Evolutionary conservation across 2,329 filamentous ascomycete species (phyloP).

Genomic region (Talaromyces sp.): DNA sequence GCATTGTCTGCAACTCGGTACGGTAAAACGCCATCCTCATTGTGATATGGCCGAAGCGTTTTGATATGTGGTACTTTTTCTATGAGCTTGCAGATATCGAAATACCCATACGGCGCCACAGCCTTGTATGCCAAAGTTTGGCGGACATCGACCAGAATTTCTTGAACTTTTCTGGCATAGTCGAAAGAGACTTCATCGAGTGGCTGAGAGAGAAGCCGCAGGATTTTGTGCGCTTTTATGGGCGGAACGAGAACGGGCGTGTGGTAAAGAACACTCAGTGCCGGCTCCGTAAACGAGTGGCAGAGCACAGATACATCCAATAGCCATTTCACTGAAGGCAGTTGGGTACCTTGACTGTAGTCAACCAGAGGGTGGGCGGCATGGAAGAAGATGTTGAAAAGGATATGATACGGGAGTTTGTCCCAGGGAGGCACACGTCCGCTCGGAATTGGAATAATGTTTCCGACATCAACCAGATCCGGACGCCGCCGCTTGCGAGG

Average conservation of each 20-base stretch:
- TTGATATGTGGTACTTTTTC: constrained; percentile 60
- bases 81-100: constrained; percentile 56
- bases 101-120: constrained; percentile 47
- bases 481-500: constrained; percentile 10
- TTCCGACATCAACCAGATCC: constrained; percentile 9
- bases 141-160: constrained; percentile 63
- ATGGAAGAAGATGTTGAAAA: constrained; percentile 63
- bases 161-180: constrained; percentile 66
- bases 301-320: constrained; percentile 58
- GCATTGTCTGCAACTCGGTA: constrained; percentile 11
- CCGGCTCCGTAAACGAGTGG: constrained; percentile 63
- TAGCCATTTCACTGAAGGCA: constrained; percentile 50
- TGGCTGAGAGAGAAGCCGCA: constrained; percentile 52
- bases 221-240: constrained; percentile 42
- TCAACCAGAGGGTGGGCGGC: constrained; percentile 55
- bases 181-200: constrained; percentile 49
- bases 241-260: constrained; percentile 58
- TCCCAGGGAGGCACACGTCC: constrained; percentile 51
- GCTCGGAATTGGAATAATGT: constrained; percentile 12
- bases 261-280: constrained; percentile 65
- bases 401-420: constrained; percentile 61
- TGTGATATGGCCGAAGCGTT: constrained; percentile 65
- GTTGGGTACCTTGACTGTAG: constrained; percentile 18
- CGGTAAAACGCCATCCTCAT: constrained; percentile 19
- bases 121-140: constrained; percentile 49